A percentile compares a stretch with the other conserved stretches of the same genome.
Conservation (phyloP, 225 moss, liverwort and hornwort genomes). For the Polytrichum commune region DNA sequence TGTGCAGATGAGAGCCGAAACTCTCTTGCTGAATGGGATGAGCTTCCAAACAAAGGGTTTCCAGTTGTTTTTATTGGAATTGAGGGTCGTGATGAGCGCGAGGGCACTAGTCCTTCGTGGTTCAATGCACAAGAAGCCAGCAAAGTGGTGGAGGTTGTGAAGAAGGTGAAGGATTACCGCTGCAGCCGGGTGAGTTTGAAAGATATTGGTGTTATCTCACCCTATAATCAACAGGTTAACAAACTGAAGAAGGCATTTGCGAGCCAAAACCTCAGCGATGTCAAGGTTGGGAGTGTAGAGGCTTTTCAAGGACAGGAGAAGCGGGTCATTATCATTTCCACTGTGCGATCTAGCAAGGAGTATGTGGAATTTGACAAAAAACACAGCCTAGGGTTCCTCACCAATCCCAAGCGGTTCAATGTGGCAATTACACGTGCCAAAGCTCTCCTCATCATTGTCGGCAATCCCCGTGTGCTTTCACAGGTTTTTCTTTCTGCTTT, state of each 20-base stretch:
- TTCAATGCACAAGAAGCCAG: constrained; percentile 67
- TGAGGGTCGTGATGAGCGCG: constrained; percentile 59
- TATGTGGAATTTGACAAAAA: constrained; percentile 50
- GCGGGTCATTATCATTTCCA: constrained; percentile 58
- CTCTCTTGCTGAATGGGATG: constrained; percentile 54
- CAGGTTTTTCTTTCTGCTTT: constrained; percentile 27
- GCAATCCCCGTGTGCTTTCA: constrained; percentile 54
- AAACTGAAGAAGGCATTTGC: constrained; percentile 57
- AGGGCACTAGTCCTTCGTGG: constrained; percentile 61
- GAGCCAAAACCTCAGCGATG: constrained; percentile 39
- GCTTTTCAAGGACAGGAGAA: constrained; percentile 63
- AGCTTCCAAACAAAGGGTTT: constrained; percentile 46
- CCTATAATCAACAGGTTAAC: constrained; percentile 58
- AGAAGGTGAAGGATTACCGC: constrained; percentile 50
- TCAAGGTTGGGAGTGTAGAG: constrained; percentile 62
- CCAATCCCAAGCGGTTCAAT: constrained; percentile 57
- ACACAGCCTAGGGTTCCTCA: constrained; percentile 54
- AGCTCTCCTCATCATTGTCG: constrained; percentile 50
- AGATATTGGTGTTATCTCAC: constrained; percentile 59
- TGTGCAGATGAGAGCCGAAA: constrained; percentile 57
- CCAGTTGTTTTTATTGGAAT: constrained; percentile 57
- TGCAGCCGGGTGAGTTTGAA: constrained; percentile 39
- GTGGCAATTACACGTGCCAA: constrained; percentile 65
- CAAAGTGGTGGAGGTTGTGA: constrained; percentile 56
- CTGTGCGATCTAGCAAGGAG: constrained; percentile 65